These are phyloP conservation scores for Aspergillus fructus DNA, from an alignment of 2,329 filamentous ascomycete species.

Conservation along the genomic window DNA sequence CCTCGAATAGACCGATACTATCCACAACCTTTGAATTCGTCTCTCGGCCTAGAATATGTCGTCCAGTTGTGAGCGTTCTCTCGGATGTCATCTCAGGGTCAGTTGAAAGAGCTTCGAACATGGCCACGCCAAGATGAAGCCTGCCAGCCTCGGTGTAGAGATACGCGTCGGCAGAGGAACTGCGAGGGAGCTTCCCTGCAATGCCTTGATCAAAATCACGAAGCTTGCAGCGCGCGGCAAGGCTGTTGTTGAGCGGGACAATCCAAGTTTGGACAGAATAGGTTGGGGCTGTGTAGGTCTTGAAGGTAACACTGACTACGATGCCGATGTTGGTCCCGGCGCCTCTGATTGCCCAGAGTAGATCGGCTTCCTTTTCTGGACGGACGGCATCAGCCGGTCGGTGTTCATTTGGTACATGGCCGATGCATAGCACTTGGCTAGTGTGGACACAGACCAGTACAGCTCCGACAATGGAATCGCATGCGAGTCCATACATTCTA, in stretches of 20 bases:
- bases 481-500: slow-evolving; percentile 57
- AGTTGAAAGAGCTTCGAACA: slow-evolving; percentile 43
- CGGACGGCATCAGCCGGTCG: slow-evolving; percentile 42
- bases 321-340: slow-evolving; percentile 62
- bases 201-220: slow-evolving; percentile 33
- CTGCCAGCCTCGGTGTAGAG: slow-evolving; percentile 51
- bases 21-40: slow-evolving; percentile 42
- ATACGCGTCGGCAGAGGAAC: slow-evolving; percentile 56
- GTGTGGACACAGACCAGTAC: slow-evolving; percentile 55
- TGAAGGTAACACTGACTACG: slow-evolving; percentile 55
- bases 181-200: slow-evolving; percentile 41
- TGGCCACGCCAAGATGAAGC: slow-evolving; percentile 54
- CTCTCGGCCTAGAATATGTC: slow-evolving; percentile 36
- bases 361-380: slow-evolving; percentile 50
- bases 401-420: slow-evolving; percentile 50
- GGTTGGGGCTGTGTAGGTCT: slow-evolving; percentile 42
- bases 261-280: slow-evolving; percentile 46
- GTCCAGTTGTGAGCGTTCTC: slow-evolving; percentile 9
- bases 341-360: slow-evolving; percentile 60
- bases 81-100: background rate
- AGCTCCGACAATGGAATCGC: slow-evolving; percentile 61
- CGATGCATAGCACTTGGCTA: slow-evolving; percentile 51
- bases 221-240: slow-evolving; percentile 39
- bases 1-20: slow-evolving; percentile 54
- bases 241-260: slow-evolving; percentile 24